Evolutionary conservation across 2,329 filamentous ascomycete species (phyloP).

Genomic region (Exophiala sp.): DNA sequence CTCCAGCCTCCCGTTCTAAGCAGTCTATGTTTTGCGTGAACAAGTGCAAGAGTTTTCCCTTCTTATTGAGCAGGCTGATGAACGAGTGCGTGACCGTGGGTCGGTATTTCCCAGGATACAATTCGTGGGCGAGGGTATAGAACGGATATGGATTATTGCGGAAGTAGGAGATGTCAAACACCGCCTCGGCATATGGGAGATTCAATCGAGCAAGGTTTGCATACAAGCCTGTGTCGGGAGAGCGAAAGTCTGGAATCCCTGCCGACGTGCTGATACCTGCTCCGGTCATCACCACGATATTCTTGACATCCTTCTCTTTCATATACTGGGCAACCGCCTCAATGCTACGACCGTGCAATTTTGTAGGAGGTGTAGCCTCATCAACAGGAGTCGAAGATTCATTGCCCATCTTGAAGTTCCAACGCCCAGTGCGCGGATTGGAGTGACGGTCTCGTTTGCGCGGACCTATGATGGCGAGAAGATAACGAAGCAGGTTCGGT

Average conservation of each 20-base stretch:
- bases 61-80: constrained; percentile 74
- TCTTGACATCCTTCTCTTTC: constrained; percentile 61
- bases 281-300: constrained; percentile 84
- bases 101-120: constrained; percentile 84
- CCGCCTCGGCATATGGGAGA: constrained; percentile 83
- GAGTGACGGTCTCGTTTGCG: constrained; percentile 44
- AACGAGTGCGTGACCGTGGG: constrained; percentile 91
- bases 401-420: constrained; percentile 71
- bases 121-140: constrained; percentile 84
- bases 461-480: constrained; percentile 47
- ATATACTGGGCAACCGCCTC: constrained; percentile 78
- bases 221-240: constrained; percentile 88
- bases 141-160: constrained; percentile 79
- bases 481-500: constrained; percentile 10
- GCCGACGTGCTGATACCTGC: constrained; percentile 68
- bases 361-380: constrained; percentile 61
- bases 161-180: constrained; percentile 93
- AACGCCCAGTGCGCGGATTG: constrained; percentile 31
- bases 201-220: constrained; percentile 83
- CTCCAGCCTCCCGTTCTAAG: constrained; percentile 80
- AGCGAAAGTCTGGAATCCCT: constrained; percentile 87
- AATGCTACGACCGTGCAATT: constrained; percentile 66
- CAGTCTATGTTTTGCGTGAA: constrained; percentile 99
- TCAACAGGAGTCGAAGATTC: constrained; percentile 68
- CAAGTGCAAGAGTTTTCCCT: constrained; percentile 73